Evolutionary conservation across 495 filamentous ascomycete genomes (phyloP), one percentile per base, ranked within the genome.

Genomic region (Hyaloscypha variabilis): DNA sequence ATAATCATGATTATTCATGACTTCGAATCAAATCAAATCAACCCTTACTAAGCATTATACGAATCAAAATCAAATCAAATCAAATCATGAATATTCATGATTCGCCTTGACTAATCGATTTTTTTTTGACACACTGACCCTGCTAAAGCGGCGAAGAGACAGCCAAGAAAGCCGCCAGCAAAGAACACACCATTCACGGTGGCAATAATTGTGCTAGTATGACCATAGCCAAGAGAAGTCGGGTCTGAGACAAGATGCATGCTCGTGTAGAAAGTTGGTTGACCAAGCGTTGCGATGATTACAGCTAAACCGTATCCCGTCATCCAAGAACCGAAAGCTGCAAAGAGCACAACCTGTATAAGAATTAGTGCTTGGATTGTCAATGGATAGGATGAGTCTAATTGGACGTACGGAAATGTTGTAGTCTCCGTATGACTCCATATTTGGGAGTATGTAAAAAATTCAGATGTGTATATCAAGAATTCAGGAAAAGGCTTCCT

Each of bases 121-220:
- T n/a, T n/a, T n/a, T n/a, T n/a, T n/a, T n/a, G n/a, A n/a, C n/a
- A n/a, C n/a, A n/a, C n/a, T n/a, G n/a, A n/a, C n/a, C n/a, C n/a
- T n/a, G n/a, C n/a, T n/a, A n/a, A n/a, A n/a, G 55, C 64, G 25
- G 65, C 62, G 8, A 68, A 25, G 25, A 73, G 54, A 3, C 58
- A 58, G 0, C 70, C 71, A 28, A 71, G 56, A 24, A 70, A 62
- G 51, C 70, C 73, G 1, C 68, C 73, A 21, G 72, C 67, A 29
- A 74, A 70, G 65, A 76, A 76, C 21, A 76, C 63, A 2, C 73
- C 72, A 63, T 76, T 76, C 8, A 62, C 72, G 8, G 72, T 66
- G 0, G 69, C 69, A 25, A 71, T 66, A n/a, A 75, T 63, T 21
- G 62, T 66, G 2, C 68, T 71, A 4, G 62, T 72, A 65, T 75